Base-by-base conservation (phyloP, 2,329 filamentous ascomycete species). In the Fusarium sp. region DNA sequence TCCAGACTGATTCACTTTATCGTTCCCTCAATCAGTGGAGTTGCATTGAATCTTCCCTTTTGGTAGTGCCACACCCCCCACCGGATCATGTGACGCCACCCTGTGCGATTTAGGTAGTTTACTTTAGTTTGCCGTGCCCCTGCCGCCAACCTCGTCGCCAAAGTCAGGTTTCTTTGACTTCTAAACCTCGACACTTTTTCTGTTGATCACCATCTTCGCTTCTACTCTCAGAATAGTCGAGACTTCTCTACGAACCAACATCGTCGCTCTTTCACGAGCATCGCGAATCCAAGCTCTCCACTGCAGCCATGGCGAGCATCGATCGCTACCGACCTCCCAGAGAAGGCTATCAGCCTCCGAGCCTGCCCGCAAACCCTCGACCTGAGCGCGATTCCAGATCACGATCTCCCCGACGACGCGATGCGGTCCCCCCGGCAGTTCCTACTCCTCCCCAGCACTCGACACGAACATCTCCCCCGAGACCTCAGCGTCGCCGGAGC, bases 401-500 rank as follows among this genome's bases (percentile, higher is more conserved):
- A 47, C 87, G 76, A 70, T 78, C 88, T 32, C 79, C 84, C 14
- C 83, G 84, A 70, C 85, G 86, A 72, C 87, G 86, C 78, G 87
- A 90, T 70, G 38, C 69, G 10, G 86, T 92, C 20, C 90, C 90
- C 56, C 90, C 90, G 12, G 88, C 90, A 27, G 90, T 86, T 38
- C 90, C 90, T 45, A 91, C 90, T 17, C 90, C 90, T 67, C 90
- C 90, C 4, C 86, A 87, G 43, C 85, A 87, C 61, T 87, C 86
- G 45, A 87, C 87, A 60, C 85, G 87, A 72, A 88, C 86, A 9
- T 91, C 89, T 52, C 89, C 88, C 11, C 88, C 89, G 25, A 86
- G 85, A 54, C 84, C 86, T 11, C 84, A 84, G 58, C 85, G 82
- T 63, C 84, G 82, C 67, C 82, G 83, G 52, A 82, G 82, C 76